Base-by-base conservation (phyloP, 441 rosid species). In the Pelargonium australe region DNA sequence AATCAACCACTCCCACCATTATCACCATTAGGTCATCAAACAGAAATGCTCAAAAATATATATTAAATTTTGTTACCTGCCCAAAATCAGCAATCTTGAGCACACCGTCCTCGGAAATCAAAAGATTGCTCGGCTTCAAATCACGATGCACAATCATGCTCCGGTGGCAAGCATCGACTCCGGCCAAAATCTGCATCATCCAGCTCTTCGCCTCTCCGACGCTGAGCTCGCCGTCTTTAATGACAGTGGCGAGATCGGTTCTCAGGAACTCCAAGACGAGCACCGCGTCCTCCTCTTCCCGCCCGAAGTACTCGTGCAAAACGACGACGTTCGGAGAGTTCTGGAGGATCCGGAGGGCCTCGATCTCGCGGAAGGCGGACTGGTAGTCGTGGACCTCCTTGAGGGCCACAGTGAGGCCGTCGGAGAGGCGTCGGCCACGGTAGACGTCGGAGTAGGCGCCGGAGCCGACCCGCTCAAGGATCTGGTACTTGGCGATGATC, bases 301-400 rank as follows among this genome's bases (percentile, higher is more conserved):
- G 79, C 97, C 91, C 89, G 80, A 91, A 94, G 76, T 89, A 88
- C 87, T 94, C 97, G 81, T 82, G 90, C 87, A 91, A 66, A 25
- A 77, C 68, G 69, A 94, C 87, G 70, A 94, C 82, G 80, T 91
- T 91, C 4, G 94, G 96, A 62, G 85, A 81, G 66, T 83, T 82
- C 11, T 68, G 89, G 74, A 94, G 92, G 77, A 86, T 67, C 57
- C 87, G 92, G 57, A 94, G 80, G 25, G 95, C 89, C 72, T 91
- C 96, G 77, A 91, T 88, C 84, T 94, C 99, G 1, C 97, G 93
- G 70, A 90, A 89, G 20, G 96, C 97, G 0, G 99, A 85, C 69
- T 90, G 96, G 84, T 86, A 87, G 77, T 94, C 97, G 82, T 91
- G 97, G 77, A 95, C 88, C 85, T 91, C 97, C 81, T 95, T 95